These are phyloP conservation scores for Chlamydomonas sp. DNA, from an alignment of 139 green algal genomes.

Conservation along the genomic window DNA sequence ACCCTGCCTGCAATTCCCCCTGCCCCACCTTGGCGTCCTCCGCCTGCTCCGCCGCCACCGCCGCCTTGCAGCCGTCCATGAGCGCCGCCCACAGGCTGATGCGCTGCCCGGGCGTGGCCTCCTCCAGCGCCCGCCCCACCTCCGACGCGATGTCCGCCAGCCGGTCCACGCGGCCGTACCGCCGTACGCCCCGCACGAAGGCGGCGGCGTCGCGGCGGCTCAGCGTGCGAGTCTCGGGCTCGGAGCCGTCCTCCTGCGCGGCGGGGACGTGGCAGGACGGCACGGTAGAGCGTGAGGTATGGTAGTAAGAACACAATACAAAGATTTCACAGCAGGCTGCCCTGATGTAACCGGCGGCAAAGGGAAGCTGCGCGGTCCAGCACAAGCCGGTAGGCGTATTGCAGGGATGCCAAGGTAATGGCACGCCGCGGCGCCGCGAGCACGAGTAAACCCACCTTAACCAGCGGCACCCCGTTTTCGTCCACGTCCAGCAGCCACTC, in stretches of 20 bases:
- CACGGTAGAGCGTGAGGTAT: no score
- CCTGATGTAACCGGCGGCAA: no score
- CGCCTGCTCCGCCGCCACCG: constrained; percentile 44
- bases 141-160: constrained; percentile 62
- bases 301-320: no score
- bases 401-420: no score
- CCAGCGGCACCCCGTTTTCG: constrained; percentile 36
- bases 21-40: constrained; percentile 56
- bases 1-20: neutral
- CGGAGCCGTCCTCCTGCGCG: constrained; percentile 13
- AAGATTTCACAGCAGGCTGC: no score
- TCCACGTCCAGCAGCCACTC: constrained; percentile 71
- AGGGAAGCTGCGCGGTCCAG: no score
- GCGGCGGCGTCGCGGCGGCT: constrained; percentile 67
- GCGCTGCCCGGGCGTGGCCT: constrained; percentile 20
- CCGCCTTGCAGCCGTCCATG: constrained; percentile 59
- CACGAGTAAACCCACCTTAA: constrained; percentile 1
- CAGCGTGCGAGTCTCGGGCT: constrained; percentile 44
- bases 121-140: constrained; percentile 57
- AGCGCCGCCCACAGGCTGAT: constrained; percentile 63
- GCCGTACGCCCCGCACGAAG: constrained; percentile 74
- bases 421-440: no score
- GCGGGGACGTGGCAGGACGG: no score
- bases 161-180: constrained; percentile 56
- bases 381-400: no score